These are phyloP conservation scores for Podila verticillata DNA, from an alignment of 192 early-diverging fungal genomes.

Conservation along the genomic window DNA sequence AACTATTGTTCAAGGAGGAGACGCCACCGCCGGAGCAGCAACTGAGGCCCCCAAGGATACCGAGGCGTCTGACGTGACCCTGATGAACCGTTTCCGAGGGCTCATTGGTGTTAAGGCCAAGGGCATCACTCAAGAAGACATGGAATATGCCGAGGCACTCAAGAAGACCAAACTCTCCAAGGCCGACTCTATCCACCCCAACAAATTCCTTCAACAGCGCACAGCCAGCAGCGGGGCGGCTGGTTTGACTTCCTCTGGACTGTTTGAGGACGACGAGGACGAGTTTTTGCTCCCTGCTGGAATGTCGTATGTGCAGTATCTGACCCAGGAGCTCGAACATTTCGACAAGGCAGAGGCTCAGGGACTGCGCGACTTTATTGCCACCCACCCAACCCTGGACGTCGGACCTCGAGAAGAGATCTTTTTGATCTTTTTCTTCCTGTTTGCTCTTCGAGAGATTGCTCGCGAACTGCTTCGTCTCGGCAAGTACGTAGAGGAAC, in stretches of 20 bases:
- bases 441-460: slow-evolving; percentile 61
- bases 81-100: slow-evolving; percentile 10
- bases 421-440: slow-evolving; percentile 62
- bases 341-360: slow-evolving; percentile 45
- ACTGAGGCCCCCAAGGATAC: background rate
- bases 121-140: slow-evolving; percentile 21
- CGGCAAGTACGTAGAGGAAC: slow-evolving; percentile 36
- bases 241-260: slow-evolving; percentile 9
- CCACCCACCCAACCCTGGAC: slow-evolving; percentile 44
- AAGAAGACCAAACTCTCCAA: slow-evolving; percentile 8
- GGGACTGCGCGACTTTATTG: slow-evolving; percentile 43
- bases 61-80: too few relatives aligned
- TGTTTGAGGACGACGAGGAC: slow-evolving; percentile 12
- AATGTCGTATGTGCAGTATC: slow-evolving; percentile 41
- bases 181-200: slow-evolving; percentile 10
- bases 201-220: slow-evolving; percentile 21
- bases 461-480: slow-evolving; percentile 52
- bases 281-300: slow-evolving; percentile 25
- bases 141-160: slow-evolving; percentile 37
- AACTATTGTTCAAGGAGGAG: background rate
- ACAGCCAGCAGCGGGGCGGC: background rate
- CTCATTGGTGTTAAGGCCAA: slow-evolving; percentile 11
- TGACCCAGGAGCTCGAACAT: slow-evolving; percentile 35
- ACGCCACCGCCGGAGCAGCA: background rate
- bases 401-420: slow-evolving; percentile 56